Conservation (phyloP, 225 moss, liverwort and hornwort species). For the Takakia lepidozioides region DNA sequence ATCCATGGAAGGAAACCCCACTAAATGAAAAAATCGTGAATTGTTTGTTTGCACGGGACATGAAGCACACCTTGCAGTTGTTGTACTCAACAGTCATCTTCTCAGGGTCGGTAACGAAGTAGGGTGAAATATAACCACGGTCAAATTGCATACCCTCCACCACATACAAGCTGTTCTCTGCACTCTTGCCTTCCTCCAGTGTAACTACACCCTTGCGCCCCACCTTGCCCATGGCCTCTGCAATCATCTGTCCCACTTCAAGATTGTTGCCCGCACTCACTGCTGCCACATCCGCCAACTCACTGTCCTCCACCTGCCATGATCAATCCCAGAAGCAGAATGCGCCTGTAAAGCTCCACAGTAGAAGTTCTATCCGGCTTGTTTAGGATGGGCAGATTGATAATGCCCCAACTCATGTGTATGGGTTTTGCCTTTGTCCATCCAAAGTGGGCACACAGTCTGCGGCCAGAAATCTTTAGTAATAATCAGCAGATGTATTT, state of each 20-base stretch:
- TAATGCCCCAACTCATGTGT: no score
- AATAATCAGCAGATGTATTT: no score
- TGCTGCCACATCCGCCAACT: constrained; percentile 90
- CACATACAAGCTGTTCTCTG: constrained; percentile 80
- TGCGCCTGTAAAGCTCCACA: no score
- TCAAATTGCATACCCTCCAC: constrained; percentile 99
- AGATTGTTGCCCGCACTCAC: constrained; percentile 90
- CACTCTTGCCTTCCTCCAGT: constrained; percentile 94
- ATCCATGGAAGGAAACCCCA: no score
- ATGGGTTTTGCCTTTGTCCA: no score
- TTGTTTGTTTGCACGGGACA: no score
- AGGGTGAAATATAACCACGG: constrained; percentile 89
- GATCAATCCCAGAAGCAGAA: neutral
- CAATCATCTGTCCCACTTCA: constrained; percentile 95
- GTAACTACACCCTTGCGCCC: constrained; percentile 90
- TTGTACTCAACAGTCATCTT: constrained; percentile 93
- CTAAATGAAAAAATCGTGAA: no score
- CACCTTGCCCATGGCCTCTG: constrained; percentile 91
- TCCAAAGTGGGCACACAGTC: no score
- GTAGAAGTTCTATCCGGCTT: no score
- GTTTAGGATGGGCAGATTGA: no score
- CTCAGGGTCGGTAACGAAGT: constrained; percentile 95
- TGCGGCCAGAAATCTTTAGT: no score
- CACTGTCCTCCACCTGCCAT: constrained; percentile 85
- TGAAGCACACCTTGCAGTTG: constrained; percentile 65